Evolutionary conservation across 148 eudicot genomes (phyloP).

Genomic region (Salicornia ramosissima): DNA sequence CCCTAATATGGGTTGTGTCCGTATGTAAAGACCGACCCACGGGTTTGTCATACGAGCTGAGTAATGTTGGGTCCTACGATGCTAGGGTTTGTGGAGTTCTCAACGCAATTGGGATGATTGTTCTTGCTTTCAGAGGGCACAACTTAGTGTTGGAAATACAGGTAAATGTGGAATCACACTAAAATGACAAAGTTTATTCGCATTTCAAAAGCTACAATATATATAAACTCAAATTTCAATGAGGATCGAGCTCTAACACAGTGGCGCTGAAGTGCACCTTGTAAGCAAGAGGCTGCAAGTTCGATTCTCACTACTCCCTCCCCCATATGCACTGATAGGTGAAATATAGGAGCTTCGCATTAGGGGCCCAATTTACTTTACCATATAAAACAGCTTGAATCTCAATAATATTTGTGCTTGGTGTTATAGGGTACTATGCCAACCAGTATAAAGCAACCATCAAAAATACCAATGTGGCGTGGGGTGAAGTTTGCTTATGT

Average conservation of each 20-base stretch:
- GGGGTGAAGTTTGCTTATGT: constrained; percentile 63
- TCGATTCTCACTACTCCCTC: too few relatives aligned
- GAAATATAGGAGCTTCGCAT: too few relatives aligned
- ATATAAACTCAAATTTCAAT: too few relatives aligned
- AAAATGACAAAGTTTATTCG: too few relatives aligned
- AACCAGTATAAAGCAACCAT: constrained; percentile 50
- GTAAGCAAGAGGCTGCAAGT: too few relatives aligned
- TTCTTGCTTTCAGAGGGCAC: constrained; percentile 79
- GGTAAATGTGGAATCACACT: too few relatives aligned
- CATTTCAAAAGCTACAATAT: too few relatives aligned
- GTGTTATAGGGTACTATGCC: constrained; percentile 87
- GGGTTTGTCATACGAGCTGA: constrained; percentile 29
- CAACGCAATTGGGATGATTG: constrained; percentile 64
- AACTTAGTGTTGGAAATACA: constrained; percentile 80
- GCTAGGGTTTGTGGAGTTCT: constrained; percentile 38
- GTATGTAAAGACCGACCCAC: constrained; percentile 39
- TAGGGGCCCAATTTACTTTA: too few relatives aligned
- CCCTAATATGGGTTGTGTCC: constrained; percentile 56
- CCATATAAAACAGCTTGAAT: too few relatives aligned
- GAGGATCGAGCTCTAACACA: too few relatives aligned
- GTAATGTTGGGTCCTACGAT: constrained; percentile 23
- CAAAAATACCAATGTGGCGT: constrained; percentile 74
- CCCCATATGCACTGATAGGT: too few relatives aligned
- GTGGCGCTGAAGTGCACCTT: too few relatives aligned
- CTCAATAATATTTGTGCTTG: not conserved